Percentiles rank a stretch among this genome's conserved stretches.
Conservation (phyloP, 1,139 yeast species). For the Yamadazyma sp. region DNA sequence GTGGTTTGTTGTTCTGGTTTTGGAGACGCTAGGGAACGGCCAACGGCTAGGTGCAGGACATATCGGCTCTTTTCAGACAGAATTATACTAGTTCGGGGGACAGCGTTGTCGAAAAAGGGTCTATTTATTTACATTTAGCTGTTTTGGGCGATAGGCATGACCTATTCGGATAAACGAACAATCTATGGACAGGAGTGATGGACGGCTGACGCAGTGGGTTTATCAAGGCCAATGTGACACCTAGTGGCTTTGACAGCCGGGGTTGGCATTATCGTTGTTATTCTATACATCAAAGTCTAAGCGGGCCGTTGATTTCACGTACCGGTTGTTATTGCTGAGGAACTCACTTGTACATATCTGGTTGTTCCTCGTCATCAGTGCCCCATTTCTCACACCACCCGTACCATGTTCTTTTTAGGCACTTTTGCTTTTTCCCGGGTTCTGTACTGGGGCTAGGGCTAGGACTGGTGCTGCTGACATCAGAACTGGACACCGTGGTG, state of each 20-base stretch:
- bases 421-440: conserved; percentile 23
- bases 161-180: not conserved
- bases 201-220: conserved; percentile 2
- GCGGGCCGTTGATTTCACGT: too few relatives aligned
- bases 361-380: not conserved
- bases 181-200: not conserved
- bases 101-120: conserved; percentile 4
- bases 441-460: conserved; percentile 2
- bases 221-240: too few relatives aligned
- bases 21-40: not conserved
- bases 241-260: too few relatives aligned
- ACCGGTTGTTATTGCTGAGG: too few relatives aligned
- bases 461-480: too few relatives aligned
- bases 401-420: conserved; percentile 46
- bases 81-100: not conserved
- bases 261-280: too few relatives aligned
- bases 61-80: not conserved
- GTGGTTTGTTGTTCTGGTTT: not conserved
- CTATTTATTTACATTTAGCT: conserved; percentile 3
- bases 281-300: too few relatives aligned
- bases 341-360: too few relatives aligned
- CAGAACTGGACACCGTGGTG: not conserved
- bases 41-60: not conserved
- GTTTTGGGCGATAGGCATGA: not conserved
- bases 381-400: conserved; percentile 49